A percentile compares a stretch with the other conserved stretches of the same genome.
These are phyloP conservation scores for Tetragonia tetragonoides DNA, from an alignment of 148 eudicot genomes.

Conservation along the genomic window DNA sequence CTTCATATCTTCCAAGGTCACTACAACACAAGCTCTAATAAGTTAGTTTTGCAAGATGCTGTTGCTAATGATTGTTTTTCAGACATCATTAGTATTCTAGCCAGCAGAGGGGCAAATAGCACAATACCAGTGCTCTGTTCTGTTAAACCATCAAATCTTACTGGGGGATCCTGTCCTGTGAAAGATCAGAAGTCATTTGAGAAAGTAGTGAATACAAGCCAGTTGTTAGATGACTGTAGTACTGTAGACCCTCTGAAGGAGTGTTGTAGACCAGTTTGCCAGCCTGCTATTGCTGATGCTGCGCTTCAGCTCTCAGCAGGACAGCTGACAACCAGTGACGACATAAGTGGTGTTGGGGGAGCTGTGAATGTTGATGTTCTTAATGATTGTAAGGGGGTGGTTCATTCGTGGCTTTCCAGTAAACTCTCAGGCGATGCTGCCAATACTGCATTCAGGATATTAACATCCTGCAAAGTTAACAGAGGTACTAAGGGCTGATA, in stretches of 20 bases:
- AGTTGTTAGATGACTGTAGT: constrained; percentile 82
- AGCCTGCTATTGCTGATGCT: constrained; percentile 80
- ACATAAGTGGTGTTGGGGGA: constrained; percentile 41
- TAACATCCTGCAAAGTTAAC: constrained; percentile 88
- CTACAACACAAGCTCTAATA: constrained; percentile 56
- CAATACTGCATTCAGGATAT: constrained; percentile 60
- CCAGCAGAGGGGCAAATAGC: constrained; percentile 84
- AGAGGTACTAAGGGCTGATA: constrained; percentile 49
- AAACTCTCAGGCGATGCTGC: constrained; percentile 74
- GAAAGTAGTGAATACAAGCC: constrained; percentile 70
- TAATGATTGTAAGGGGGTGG: constrained; percentile 88
- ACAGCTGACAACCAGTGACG: constrained; percentile 24
- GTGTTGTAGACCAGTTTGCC: constrained; percentile 88
- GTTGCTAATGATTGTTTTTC: constrained; percentile 77
- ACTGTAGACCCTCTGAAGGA: constrained; percentile 83
- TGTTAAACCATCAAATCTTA: constrained; percentile 70
- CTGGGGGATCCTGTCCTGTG: constrained; percentile 87
- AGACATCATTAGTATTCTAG: constrained; percentile 74
- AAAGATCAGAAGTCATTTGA: constrained; percentile 68
- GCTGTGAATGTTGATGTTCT: constrained; percentile 42
- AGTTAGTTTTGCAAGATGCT: constrained; percentile 54
- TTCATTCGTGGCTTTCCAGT: constrained; percentile 82
- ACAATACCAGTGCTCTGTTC: constrained; percentile 71
- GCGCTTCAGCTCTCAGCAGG: constrained; percentile 59
- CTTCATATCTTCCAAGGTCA: constrained; percentile 84